These are phyloP conservation scores for Cercospora sp. DNA, from an alignment of 2,329 filamentous ascomycete species.

Conservation along the genomic window DNA sequence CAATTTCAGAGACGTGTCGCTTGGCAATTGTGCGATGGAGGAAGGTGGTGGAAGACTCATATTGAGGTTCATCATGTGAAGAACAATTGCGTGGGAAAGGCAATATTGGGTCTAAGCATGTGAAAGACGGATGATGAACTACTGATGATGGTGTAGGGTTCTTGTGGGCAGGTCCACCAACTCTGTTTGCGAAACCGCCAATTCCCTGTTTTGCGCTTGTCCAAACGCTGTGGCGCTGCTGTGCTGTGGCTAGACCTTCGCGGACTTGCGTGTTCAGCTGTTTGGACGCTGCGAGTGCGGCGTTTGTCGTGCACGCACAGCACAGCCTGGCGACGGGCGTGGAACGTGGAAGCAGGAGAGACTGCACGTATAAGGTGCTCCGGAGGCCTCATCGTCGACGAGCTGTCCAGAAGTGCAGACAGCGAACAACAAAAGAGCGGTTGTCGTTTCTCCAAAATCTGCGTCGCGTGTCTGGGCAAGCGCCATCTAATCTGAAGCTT, in stretches of 20 bases:
- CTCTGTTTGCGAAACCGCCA: neutral
- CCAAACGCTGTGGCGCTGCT: neutral
- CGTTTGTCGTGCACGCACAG: neutral
- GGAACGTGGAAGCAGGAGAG: neutral
- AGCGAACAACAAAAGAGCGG: neutral
- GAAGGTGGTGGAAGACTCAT: neutral
- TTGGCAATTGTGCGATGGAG: neutral
- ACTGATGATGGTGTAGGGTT: neutral
- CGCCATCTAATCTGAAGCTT: slow-evolving; percentile 2
- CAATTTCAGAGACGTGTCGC: neutral
- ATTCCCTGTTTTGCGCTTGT: neutral
- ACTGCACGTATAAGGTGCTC: neutral
- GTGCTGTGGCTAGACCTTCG: neutral
- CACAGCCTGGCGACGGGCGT: neutral
- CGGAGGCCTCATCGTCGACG: neutral
- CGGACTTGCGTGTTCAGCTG: neutral
- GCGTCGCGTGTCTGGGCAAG: slow-evolving; percentile 3
- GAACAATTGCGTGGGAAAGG: neutral
- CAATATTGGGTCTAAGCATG: neutral
- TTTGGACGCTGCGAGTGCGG: neutral
- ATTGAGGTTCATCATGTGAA: neutral
- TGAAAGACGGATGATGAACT: neutral
- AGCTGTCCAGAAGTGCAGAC: neutral
- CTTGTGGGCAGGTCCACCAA: neutral
- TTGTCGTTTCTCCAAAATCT: neutral